Evolutionary conservation across 2,329 filamentous ascomycete species (phyloP).

Genomic region (Microdochium bolleyi): DNA sequence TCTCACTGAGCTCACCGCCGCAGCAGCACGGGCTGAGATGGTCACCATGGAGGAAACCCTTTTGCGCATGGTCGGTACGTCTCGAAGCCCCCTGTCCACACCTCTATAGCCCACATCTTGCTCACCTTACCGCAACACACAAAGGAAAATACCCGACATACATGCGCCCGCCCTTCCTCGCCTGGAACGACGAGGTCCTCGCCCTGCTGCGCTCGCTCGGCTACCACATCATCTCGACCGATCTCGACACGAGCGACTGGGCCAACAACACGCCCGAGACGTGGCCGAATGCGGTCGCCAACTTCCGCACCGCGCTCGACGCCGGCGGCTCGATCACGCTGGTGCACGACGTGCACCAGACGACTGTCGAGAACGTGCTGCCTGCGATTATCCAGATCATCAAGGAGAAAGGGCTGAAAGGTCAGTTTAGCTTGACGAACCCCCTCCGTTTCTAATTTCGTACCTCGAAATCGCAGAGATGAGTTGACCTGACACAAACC

Average conservation of each 20-base stretch:
- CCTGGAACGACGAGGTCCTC: constrained; percentile 34
- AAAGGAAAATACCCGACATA: constrained; percentile 33
- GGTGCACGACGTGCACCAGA: constrained; percentile 26
- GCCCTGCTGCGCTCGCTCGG: constrained; percentile 34
- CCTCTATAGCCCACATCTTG: constrained; percentile 34
- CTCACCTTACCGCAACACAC: not conserved
- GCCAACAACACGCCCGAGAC: constrained; percentile 30
- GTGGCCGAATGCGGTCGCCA: constrained; percentile 19
- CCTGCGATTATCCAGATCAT: constrained; percentile 19
- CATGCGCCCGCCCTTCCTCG: constrained; percentile 41
- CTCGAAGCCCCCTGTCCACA: constrained; percentile 37
- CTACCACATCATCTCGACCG: constrained; percentile 53
- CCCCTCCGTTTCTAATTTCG: too few species aligned
- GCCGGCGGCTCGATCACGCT: constrained; percentile 22
- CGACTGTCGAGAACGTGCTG: constrained; percentile 23
- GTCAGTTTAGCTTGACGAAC: constrained; percentile 1
- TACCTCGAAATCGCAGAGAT: not conserved
- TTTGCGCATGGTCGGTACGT: constrained; percentile 28
- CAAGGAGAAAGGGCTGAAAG: constrained; percentile 2
- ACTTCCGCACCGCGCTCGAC: constrained; percentile 20
- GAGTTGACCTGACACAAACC: not conserved
- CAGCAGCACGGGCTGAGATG: constrained; percentile 1
- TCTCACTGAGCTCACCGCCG: not conserved
- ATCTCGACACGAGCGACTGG: constrained; percentile 56
- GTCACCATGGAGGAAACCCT: constrained; percentile 27